Percentiles rank a stretch among this genome's conserved stretches.
These are phyloP conservation scores for Endotrypanum monterogeii DNA, from an alignment of 208 protist species.

Conservation along the genomic window DNA sequence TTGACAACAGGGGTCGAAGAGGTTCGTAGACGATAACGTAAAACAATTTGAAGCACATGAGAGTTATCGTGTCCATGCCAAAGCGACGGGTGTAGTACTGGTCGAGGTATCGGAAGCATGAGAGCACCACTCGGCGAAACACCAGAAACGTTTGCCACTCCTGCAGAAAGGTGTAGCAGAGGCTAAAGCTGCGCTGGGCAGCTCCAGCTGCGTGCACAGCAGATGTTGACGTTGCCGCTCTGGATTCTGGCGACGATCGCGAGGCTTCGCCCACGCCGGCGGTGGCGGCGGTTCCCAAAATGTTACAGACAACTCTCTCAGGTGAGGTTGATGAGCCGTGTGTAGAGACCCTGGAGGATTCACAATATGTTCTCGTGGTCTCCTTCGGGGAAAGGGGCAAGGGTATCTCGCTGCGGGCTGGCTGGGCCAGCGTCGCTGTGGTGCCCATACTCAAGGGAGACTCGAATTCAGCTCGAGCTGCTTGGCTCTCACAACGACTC, in stretches of 20 bases:
- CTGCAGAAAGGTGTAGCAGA: slow-evolving; percentile 51
- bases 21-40: slow-evolving; percentile 77
- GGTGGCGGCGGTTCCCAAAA: not conserved
- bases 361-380: not conserved
- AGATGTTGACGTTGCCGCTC: not conserved
- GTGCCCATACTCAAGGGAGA: not conserved
- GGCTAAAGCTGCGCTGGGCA: slow-evolving; percentile 16
- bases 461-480: not conserved
- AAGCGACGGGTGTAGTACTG: slow-evolving; percentile 74
- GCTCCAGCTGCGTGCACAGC: not conserved
- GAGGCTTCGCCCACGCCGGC: not conserved
- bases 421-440: slow-evolving; percentile 10
- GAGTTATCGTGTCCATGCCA: slow-evolving; percentile 66
- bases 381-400: slow-evolving; percentile 2
- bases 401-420: not conserved
- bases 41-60: slow-evolving; percentile 82
- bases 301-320: not conserved
- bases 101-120: slow-evolving; percentile 85
- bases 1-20: slow-evolving; percentile 34
- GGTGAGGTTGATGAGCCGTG: not conserved
- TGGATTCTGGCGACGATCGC: not conserved
- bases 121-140: slow-evolving; percentile 70
- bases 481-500: not conserved
- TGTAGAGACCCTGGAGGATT: not conserved
- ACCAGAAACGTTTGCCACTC: slow-evolving; percentile 60